These are phyloP conservation scores for Fusarium staphyleae DNA, from an alignment of 2,329 filamentous ascomycete genomes.

Conservation along the genomic window DNA sequence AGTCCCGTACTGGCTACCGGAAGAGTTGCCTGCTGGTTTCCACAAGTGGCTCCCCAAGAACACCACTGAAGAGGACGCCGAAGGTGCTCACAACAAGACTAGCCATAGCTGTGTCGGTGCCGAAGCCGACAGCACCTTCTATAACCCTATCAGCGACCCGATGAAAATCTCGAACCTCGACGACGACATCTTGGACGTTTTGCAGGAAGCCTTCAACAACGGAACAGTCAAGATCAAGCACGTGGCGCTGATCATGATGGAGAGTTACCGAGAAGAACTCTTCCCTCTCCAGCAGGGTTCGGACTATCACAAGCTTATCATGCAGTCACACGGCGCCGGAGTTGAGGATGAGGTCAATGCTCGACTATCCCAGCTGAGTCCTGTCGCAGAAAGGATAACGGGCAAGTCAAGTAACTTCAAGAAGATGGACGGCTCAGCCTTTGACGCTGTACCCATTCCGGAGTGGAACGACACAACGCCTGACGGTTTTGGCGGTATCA, in stretches of 20 bases:
- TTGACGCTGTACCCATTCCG: constrained; percentile 39
- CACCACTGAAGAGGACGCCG: not conserved
- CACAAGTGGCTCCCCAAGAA: constrained; percentile 38
- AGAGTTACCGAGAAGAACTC: constrained; percentile 55
- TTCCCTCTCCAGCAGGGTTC: constrained; percentile 54
- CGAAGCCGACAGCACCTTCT: constrained; percentile 41
- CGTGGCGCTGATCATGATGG: constrained; percentile 53
- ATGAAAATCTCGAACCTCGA: constrained; percentile 52
- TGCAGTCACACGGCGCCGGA: constrained; percentile 42
- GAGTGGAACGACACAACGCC: constrained; percentile 36
- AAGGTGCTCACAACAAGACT: constrained; percentile 1
- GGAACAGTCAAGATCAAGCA: constrained; percentile 52
- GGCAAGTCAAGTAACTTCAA: constrained; percentile 34
- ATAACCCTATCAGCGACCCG: constrained; percentile 50
- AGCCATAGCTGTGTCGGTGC: constrained; percentile 6
- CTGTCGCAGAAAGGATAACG: constrained; percentile 31
- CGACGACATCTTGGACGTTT: constrained; percentile 40
- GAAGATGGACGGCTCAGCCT: constrained; percentile 36
- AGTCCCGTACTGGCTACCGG: constrained; percentile 42
- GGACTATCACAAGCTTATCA: constrained; percentile 47
- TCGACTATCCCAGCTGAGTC: constrained; percentile 33
- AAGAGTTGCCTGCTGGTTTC: constrained; percentile 39
- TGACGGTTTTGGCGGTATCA: constrained; percentile 50
- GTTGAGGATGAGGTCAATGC: constrained; percentile 37
- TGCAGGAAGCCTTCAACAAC: constrained; percentile 37